Evolutionary conservation across 2,329 filamentous ascomycete genomes (phyloP).

Genomic region (Exophiala oligosperma): DNA sequence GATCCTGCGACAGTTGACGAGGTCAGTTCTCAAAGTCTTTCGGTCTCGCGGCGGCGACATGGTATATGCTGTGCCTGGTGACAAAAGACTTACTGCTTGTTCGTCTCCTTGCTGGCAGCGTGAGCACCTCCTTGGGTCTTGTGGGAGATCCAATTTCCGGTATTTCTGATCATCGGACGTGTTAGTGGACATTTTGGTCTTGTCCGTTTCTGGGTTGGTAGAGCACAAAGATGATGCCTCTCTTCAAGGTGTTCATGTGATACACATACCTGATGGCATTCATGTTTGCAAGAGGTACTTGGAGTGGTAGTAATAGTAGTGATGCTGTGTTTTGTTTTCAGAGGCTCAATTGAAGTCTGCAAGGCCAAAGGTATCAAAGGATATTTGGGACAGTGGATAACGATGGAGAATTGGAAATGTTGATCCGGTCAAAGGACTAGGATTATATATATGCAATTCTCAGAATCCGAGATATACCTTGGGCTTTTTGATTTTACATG

Average conservation of each 20-base stretch:
- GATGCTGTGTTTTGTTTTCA: not conserved
- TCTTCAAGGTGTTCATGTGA: too few relatives aligned
- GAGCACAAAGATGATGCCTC: not conserved
- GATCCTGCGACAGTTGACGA: constrained; percentile 7
- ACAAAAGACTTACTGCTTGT: constrained; percentile 19
- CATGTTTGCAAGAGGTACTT: not conserved
- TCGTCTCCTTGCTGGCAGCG: constrained; percentile 23
- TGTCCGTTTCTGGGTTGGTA: not conserved
- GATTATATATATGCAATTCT: too few relatives aligned
- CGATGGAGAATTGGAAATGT: too few relatives aligned
- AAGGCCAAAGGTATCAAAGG: too few relatives aligned
- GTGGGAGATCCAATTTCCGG: constrained; percentile 23
- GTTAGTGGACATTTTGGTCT: too few relatives aligned
- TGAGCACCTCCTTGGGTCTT: constrained; percentile 22
- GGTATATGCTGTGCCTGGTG: too few relatives aligned
- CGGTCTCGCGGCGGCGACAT: not conserved
- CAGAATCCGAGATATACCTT: too few relatives aligned
- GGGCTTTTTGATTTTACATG: too few relatives aligned
- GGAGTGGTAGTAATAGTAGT: not conserved
- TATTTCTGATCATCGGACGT: not conserved
- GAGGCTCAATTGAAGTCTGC: not conserved
- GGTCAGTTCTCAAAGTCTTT: not conserved
- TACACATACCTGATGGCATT: not conserved
- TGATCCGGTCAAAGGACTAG: not conserved
- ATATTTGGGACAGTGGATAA: not conserved